These are phyloP conservation scores for Mycena maculata DNA, from an alignment of 768 basidiomycete genomes.

Conservation along the genomic window DNA sequence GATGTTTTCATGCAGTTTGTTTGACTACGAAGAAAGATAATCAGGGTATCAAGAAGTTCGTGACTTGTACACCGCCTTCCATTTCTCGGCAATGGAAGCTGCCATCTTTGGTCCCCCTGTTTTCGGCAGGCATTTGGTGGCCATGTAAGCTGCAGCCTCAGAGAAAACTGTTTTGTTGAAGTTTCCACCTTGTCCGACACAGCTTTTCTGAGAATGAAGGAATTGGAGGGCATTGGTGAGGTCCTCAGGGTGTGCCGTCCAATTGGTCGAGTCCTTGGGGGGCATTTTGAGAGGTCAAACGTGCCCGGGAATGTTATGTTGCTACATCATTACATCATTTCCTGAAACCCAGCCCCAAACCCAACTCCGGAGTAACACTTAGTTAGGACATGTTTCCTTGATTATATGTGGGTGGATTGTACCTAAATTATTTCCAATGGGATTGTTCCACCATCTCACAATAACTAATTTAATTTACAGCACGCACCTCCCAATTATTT, in stretches of 20 bases:
- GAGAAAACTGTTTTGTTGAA: no score
- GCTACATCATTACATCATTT: no score
- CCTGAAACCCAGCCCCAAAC: no score
- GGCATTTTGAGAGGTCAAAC: no score
- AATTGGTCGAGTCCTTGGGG: slow-evolving; percentile 3
- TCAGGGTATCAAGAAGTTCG: background rate
- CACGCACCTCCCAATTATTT: no score
- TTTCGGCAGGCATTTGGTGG: background rate
- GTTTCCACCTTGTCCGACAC: slow-evolving; percentile 10
- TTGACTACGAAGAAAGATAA: background rate
- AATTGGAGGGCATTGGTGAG: background rate
- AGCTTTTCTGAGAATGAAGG: background rate
- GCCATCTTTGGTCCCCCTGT: slow-evolving; percentile 14
- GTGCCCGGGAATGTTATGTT: no score
- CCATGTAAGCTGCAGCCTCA: slow-evolving; percentile 14
- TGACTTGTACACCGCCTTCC: slow-evolving; percentile 2
- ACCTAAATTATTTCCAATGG: no score
- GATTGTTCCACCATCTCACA: no score
- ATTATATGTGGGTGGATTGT: no score
- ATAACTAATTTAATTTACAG: no score
- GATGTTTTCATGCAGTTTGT: slow-evolving; percentile 8
- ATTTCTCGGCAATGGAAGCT: slow-evolving; percentile 2
- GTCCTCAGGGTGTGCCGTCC: slow-evolving; percentile 7
- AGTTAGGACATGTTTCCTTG: no score
- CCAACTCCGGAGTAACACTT: no score